Conservation (phyloP, 106 monocot genomes). For the Triglochin maritima region DNA sequence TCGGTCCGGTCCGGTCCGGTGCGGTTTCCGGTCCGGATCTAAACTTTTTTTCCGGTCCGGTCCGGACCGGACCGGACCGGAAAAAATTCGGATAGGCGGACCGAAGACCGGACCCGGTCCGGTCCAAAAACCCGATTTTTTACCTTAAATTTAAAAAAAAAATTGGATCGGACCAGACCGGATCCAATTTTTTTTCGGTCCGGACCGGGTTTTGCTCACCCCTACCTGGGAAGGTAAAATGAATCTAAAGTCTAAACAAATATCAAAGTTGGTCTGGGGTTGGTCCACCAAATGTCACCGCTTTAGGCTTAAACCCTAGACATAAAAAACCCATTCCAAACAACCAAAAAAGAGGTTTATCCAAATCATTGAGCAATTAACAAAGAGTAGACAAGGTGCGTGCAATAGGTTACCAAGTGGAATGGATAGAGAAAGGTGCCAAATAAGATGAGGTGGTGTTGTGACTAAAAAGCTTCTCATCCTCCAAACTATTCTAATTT, state of each 20-base stretch:
- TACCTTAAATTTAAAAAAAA: no score
- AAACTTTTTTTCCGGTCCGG: no score
- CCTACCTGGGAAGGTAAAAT: neutral
- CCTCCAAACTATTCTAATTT: neutral
- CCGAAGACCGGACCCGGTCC: no score
- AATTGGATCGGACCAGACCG: no score
- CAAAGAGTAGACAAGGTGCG: neutral
- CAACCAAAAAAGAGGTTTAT: neutral
- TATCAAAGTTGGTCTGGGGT: neutral
- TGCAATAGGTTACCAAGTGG: neutral
- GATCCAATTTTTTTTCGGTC: no score
- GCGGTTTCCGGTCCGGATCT: no score
- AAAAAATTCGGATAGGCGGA: no score
- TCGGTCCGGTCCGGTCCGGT: no score
- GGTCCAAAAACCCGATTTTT: no score
- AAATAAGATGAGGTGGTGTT: neutral
- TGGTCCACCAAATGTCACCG: conserved; percentile 2
- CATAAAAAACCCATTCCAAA: neutral
- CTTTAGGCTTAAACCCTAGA: neutral
- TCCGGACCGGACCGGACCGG: no score
- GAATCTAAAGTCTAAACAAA: neutral
- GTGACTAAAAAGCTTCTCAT: neutral
- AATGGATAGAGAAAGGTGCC: neutral
- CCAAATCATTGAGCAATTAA: conserved; percentile 1
- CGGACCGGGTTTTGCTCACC: no score